Base-by-base conservation (phyloP, 2,329 filamentous ascomycete genomes). In the Sporothrix schenckii region DNA sequence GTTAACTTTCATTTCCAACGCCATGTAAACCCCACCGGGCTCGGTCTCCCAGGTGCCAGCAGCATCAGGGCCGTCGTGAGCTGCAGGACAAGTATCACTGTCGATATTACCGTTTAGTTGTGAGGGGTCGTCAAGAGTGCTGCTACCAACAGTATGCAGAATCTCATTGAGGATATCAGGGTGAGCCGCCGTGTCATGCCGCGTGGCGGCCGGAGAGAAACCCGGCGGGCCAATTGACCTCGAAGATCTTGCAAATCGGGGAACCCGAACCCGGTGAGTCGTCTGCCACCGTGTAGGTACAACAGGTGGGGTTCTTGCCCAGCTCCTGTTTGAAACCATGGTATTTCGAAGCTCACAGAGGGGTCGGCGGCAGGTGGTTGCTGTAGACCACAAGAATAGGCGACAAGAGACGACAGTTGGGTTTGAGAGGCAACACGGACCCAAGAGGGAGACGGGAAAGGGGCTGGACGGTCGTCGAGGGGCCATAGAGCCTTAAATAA, bases 11-110 rank as follows among this genome's bases (percentile, higher is more conserved):
- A 94, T 84, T 71, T 96, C 89, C 30, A 97, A 82, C 0, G 92
- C 92, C 88, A 97, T 92, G 71, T 97, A 86, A 34, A 93, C 80
- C 76, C 95, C 92, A 70, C 87, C 86, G 13, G 39, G 4, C 6
- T 52, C 47, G 27, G 24, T 44, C n/a, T 19, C 27, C 13, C 6
- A 44, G 13, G 21, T 27, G 19, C 6, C 44, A 27, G 44, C 7
- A 49, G 4, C 16, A n/a, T 49, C 47, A 34, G 3, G 61, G 24
- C 16, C 6, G 10, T 27, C 16, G 11, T 34, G 13, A n/a, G 21
- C 11, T 61, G 21, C 30, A 58, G 30, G 30, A 30, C 30, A 30
- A n/a, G 1, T n/a, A 21, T 39, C 7, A 14, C 30, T 19, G 39
- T 1, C 54, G 19, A 13, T 13, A 39, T 14, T 7, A 19, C 30